Evolutionary conservation across 2,329 filamentous ascomycete genomes (phyloP).

Genomic region (Epichloe baconii): DNA sequence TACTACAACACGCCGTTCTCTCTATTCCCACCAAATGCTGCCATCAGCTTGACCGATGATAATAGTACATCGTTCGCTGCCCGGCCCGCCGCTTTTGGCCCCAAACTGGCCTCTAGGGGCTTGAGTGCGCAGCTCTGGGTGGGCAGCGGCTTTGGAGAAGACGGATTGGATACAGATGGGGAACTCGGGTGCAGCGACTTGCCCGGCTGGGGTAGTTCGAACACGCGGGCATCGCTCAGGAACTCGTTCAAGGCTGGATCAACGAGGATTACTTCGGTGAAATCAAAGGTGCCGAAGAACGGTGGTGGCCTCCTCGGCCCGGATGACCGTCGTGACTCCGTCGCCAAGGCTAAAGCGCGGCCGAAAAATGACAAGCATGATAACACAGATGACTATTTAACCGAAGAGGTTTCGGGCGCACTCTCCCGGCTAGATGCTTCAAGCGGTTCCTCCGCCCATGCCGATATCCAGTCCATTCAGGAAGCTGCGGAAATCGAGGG

Average conservation of each 20-base stretch:
- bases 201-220: slow-evolving; percentile 66
- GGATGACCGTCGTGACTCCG: slow-evolving; percentile 13
- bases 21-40: slow-evolving; percentile 86
- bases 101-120: slow-evolving; percentile 58
- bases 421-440: slow-evolving; percentile 22
- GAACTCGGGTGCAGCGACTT: slow-evolving; percentile 94
- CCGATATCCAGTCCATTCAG: slow-evolving; percentile 84
- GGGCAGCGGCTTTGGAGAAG: slow-evolving; percentile 80
- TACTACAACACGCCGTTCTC: slow-evolving; percentile 67
- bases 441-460: slow-evolving; percentile 41
- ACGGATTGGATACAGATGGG: slow-evolving; percentile 56
- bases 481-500: slow-evolving; percentile 86
- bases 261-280: slow-evolving; percentile 10
- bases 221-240: slow-evolving; percentile 31
- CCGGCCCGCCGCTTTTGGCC: slow-evolving; percentile 85
- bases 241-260: slow-evolving; percentile 21
- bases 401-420: slow-evolving; percentile 32
- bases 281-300: slow-evolving; percentile 9
- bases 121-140: slow-evolving; percentile 88
- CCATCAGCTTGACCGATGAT: slow-evolving; percentile 93
- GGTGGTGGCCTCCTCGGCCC: slow-evolving; percentile 14
- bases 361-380: slow-evolving; percentile 37
- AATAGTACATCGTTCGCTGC: slow-evolving; percentile 96
- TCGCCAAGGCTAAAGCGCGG: slow-evolving; percentile 6
- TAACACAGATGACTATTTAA: slow-evolving; percentile 75